Base-by-base conservation (phyloP, 345 rosid genomes). In the Bruguiera sexangula region DNA sequence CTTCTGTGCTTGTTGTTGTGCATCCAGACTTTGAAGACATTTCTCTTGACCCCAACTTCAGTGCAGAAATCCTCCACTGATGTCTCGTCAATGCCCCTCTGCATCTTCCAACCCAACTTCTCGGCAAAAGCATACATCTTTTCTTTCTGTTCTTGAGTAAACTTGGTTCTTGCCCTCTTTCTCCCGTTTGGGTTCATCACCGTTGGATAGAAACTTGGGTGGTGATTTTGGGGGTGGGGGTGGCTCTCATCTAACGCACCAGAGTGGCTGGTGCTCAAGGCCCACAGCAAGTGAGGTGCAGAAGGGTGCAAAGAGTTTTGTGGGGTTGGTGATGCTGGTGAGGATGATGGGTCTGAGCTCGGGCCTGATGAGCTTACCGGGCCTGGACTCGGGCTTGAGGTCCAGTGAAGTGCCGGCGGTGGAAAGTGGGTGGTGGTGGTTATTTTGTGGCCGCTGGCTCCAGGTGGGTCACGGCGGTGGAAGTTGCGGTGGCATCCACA, bases 401-500 rank as follows among this genome's bases (percentile, higher is more conserved):
- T 81, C 78, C 78, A 75, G 34, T 69, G 65, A 21, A 75, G 31
- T 10, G 31, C 70, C 6, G 39, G 59, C 13, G 70, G 76, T 20
- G 39, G 55, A 29, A n/a, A 32, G 19, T 9, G 68, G 65, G 75
- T 18, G 76, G 64, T 5, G 66, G 46, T 10, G 32, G 73, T 43
- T 13, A 13, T 13, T 43, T 18, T 4, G 50, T 13, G 2, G 50
- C 18, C 48, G 2, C 48, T 13, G 15, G 3, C 22, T 52, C 29
- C 66, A 8, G 54, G 67, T 27, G 79, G 69, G 62, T 82, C 80
- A 43, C 97, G 93, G 67, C 91, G 96, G 88, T 91, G 96, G 85
- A 91, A 91, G 67, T 87, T 91, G 68, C 97, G 96, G 84, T 92
- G 97, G 79, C 97, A 92, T 52, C 96, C 96, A 43, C 97, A 92